Evolutionary conservation across 352 stramenopile genomes (phyloP), one percentile per base, ranked within the genome.

Genomic region (Peronospora destructor): DNA sequence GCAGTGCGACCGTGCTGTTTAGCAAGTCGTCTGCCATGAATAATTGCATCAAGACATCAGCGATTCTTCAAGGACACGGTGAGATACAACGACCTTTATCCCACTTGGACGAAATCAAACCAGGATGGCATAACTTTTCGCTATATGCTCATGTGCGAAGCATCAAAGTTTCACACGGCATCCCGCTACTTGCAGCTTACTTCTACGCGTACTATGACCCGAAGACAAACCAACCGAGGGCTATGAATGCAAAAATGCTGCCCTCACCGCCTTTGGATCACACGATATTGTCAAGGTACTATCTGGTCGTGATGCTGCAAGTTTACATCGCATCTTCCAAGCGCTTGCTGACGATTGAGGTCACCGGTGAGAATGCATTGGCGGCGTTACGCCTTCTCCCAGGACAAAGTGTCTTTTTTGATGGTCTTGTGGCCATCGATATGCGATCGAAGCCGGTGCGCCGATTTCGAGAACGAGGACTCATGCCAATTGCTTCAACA

Each of bases 191-290:
- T n/a, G 76, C 71, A n/a, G 71, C 76, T 6, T 85, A 70, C 47
- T 85, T 85, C 40, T 68, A 80, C 48, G 58, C 76, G 11, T 85
- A 87, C 43, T 87, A 87, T 54, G 69, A 85, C 28, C 53, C 66
- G 0, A 84, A 82, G 39, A 84, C 69, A 9, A 72, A 78, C 5
- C 65, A 69, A 35, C 30, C 26, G 16, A 33, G 23, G 3, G 34
- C 40, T 14, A 45, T 39, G 9, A 44, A 47, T 4, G 33, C 47
- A 4, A 45, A 40, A 12, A 45, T 49, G 5, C 46, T 51, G 21
- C 39, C 52, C 11, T 28, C 53, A 6, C 68, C 56, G 8, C 50
- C 60, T 6, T 50, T 79, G 19, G 58, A 84, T 16, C 66, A 59
- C 17, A 65, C 68, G 1, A 76, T 84, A 10, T 60, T 87, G n/a